Evolutionary conservation across 2,329 filamentous ascomycete genomes (phyloP).

Genomic region (Gnomoniopsis smithogilvyi): DNA sequence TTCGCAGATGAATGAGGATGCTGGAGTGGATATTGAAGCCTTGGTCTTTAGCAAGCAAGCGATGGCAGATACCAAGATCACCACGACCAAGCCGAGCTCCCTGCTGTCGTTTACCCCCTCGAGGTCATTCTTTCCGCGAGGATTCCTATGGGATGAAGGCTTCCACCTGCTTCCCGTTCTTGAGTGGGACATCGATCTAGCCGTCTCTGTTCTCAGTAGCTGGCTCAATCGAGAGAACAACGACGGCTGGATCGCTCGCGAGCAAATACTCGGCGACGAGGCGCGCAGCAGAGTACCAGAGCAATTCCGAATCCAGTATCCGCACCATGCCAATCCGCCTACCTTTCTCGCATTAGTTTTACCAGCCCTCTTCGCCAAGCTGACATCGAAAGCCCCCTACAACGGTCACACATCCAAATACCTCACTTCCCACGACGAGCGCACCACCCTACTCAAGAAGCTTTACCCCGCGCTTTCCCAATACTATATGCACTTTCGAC

Average conservation of each 20-base stretch:
- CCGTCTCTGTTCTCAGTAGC: slow-evolving; percentile 77
- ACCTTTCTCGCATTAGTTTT: slow-evolving; percentile 78
- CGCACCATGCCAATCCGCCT: slow-evolving; percentile 89
- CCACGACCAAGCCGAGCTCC: slow-evolving; percentile 73
- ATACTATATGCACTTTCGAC: slow-evolving; percentile 89
- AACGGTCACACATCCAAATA: slow-evolving; percentile 49
- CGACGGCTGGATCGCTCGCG: slow-evolving; percentile 90
- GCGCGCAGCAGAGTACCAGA: slow-evolving; percentile 84
- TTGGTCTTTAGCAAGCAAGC: slow-evolving; percentile 84
- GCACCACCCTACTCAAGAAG: slow-evolving; percentile 64
- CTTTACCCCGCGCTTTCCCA: slow-evolving; percentile 82
- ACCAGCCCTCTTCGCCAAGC: slow-evolving; percentile 74
- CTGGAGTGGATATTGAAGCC: slow-evolving; percentile 86
- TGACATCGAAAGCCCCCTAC: slow-evolving; percentile 56
- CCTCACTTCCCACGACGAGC: slow-evolving; percentile 41
- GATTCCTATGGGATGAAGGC: slow-evolving; percentile 93
- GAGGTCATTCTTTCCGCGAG: slow-evolving; percentile 84
- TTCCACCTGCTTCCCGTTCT: slow-evolving; percentile 86
- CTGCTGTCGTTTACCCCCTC: slow-evolving; percentile 86
- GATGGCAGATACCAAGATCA: slow-evolving; percentile 59
- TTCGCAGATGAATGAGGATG: slow-evolving; percentile 79
- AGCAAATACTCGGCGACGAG: slow-evolving; percentile 85
- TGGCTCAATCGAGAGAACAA: slow-evolving; percentile 95
- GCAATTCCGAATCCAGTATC: slow-evolving; percentile 89
- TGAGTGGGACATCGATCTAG: slow-evolving; percentile 86